Base-by-base conservation (phyloP, 2,329 filamentous ascomycete genomes). In the Penicillium sclerotigenum region DNA sequence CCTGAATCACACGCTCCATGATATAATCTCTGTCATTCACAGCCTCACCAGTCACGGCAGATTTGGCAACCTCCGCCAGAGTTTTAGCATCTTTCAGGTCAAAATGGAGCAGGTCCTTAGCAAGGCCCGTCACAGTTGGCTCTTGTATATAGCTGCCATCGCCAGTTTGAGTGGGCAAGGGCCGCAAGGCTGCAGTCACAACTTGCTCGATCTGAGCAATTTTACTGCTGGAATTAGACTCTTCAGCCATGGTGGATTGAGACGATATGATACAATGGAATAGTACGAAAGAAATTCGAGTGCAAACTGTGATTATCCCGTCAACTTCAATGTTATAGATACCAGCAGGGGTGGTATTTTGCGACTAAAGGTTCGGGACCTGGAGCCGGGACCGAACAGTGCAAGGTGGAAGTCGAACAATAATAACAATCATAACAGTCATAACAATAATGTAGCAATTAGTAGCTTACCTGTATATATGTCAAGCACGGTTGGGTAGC, bases 21-120 rank as follows among this genome's bases (percentile, higher is more conserved):
- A 83, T 72, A 64, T 85, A 85, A 1, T 79, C 79, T 67, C 82
- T 86, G 65, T 89, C 86, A 63, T 89, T 77, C 16, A 83, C 71
- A 8, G 79, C 78, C 40, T 82, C 74, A 3, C 82, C 81, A n/a
- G 78, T 77, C 54, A 71, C 64, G 20, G 77, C 66, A 47, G 68
- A 73, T 22, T 77, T 76, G 13, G 77, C 70, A 26, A 75, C 57
- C 33, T 77, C 74, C 31, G 70, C 60, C 22, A 78, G 50, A 11
- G 74, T 74, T 45, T 71, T 69, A 49, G 80, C 68, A 59, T 81
- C 75, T 28, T 76, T 70, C 20, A 80, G 72, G 51, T 72, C 79
- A 60, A 83, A 60, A 52, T 76, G 73, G 47, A 67, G 69, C n/a
- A 84, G 61, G 59, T 83, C 81, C 34, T 71, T 69, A 26, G 74